Percentiles rank a stretch among this genome's conserved stretches.
These are phyloP conservation scores for Tuber microsphaerosporum DNA, from an alignment of 495 filamentous ascomycete species.

Conservation along the genomic window DNA sequence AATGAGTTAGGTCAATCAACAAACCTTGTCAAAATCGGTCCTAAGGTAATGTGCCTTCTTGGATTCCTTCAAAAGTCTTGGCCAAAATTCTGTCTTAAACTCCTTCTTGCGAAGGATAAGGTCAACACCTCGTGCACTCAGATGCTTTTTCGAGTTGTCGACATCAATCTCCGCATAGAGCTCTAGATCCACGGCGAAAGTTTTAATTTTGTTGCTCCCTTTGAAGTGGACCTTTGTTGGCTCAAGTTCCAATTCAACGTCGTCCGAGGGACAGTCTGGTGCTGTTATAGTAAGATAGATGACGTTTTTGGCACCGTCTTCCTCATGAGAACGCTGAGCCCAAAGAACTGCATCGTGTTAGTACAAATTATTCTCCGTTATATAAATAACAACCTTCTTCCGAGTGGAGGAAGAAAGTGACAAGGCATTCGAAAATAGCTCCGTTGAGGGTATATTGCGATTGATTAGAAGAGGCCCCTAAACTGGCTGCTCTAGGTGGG, in stretches of 20 bases:
- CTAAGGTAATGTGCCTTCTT: conserved; percentile 94
- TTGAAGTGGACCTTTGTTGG: conserved; percentile 69
- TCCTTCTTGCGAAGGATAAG: conserved; percentile 95
- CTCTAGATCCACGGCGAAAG: conserved; percentile 77
- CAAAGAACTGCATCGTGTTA: conserved; percentile 63
- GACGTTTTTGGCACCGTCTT: conserved; percentile 78
- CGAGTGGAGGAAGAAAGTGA: neutral
- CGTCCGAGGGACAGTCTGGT: conserved; percentile 63
- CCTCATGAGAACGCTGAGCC: conserved; percentile 85
- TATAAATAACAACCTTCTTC: neutral
- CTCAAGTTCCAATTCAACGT: conserved; percentile 72
- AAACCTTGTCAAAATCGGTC: conserved; percentile 96
- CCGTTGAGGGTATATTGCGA: neutral
- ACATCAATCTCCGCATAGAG: conserved; percentile 88
- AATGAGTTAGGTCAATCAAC: conserved; percentile 20
- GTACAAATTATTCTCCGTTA: neutral
- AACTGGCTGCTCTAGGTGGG: neutral
- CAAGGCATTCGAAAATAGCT: neutral
- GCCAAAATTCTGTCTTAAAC: conserved; percentile 84
- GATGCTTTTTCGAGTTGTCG: conserved; percentile 68
- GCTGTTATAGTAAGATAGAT: conserved; percentile 85
- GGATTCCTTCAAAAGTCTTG: conserved; percentile 76
- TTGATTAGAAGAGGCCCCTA: neutral
- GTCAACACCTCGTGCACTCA: conserved; percentile 77
- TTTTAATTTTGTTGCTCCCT: conserved; percentile 71